Base-by-base conservation (phyloP, 1,139 yeast species). In the Kodamaea fungicola region DNA sequence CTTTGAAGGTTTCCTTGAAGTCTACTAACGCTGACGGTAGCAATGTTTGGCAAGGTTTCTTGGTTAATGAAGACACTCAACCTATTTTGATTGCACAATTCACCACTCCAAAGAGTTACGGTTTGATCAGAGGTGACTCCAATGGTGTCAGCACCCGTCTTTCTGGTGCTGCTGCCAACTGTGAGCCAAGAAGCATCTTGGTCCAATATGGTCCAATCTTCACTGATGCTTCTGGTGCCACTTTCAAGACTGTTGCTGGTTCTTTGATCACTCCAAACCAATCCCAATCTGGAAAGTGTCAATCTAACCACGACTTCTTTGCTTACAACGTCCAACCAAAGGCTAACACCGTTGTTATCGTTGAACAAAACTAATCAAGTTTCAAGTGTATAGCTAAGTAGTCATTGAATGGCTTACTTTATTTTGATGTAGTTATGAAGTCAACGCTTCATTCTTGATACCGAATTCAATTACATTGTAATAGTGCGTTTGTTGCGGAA, bases 11-110 rank as follows among this genome's bases (percentile, higher is more conserved):
- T n/a, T 8, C 9, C 4, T 23, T 23, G 10, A 23, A 23, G 26
- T 8, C 26, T 8, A 23, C 26, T 7, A 23, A 23, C 26, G 16
- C 5, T 8, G 21, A 28, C n/a, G 30, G 30, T 28, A 28, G 21
- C 30, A 28, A 28, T 28, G 13, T 28, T 3, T 28, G 30, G 30
- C n/a, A 28, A 10, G 30, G 16, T 28, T 12, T 12, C 16, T 28
- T 28, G 16, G 7, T 9, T n/a, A 16, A 16, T 9, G 13, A 10
- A 9, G 6, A 6, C n/a, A 16, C n/a, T 10, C 7, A 7, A 7
- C 30, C 30, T 7, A 12, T 28, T 16, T n/a, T 12, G n/a, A n/a
- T 28, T 10, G 16, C 30, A 8, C 16, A 28, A n/a, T 28, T 12
- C 30, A 12, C 13, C n/a, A 28, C 30, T 12, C 30, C 30, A 28